Percentiles rank a stretch among this genome's conserved stretches.
Conservation (phyloP, 345 rosid species). For the Odontarrhena argentea region DNA sequence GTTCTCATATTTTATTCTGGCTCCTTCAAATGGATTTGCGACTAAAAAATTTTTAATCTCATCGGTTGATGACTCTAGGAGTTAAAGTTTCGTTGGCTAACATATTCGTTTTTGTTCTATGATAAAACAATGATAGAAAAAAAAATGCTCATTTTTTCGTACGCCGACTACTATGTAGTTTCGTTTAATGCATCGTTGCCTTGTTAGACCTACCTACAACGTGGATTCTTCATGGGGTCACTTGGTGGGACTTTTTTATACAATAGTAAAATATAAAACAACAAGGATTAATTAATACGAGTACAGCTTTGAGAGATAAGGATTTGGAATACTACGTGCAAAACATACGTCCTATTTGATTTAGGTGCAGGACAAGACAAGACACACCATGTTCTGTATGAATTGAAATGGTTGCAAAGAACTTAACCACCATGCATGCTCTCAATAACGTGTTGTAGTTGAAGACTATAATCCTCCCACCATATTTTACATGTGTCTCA, state of each 20-base stretch:
- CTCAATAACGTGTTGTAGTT: too few relatives aligned
- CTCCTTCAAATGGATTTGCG: too few relatives aligned
- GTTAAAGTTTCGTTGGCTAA: too few relatives aligned
- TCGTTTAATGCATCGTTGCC: neutral
- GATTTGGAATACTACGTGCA: neutral
- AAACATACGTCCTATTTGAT: neutral
- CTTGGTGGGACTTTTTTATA: neutral
- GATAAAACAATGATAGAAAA: too few relatives aligned
- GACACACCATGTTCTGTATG: neutral
- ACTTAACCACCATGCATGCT: too few relatives aligned
- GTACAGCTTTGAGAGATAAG: neutral
- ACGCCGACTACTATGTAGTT: neutral
- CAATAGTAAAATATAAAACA: neutral
- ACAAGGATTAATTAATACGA: too few relatives aligned
- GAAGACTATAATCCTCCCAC: too few relatives aligned
- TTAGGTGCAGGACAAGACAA: neutral
- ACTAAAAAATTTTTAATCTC: too few relatives aligned
- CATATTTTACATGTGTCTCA: too few relatives aligned
- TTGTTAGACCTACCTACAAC: neutral
- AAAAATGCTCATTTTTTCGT: neutral
- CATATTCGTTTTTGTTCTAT: too few relatives aligned
- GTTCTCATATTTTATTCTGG: too few relatives aligned
- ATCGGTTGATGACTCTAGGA: too few relatives aligned
- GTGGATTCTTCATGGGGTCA: conserved; percentile 1
- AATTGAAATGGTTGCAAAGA: neutral